Percentiles rank a stretch among this genome's conserved stretches.
Evolutionary conservation across 768 basidiomycete genomes (phyloP).

Genomic region (Suillus ampliporus): DNA sequence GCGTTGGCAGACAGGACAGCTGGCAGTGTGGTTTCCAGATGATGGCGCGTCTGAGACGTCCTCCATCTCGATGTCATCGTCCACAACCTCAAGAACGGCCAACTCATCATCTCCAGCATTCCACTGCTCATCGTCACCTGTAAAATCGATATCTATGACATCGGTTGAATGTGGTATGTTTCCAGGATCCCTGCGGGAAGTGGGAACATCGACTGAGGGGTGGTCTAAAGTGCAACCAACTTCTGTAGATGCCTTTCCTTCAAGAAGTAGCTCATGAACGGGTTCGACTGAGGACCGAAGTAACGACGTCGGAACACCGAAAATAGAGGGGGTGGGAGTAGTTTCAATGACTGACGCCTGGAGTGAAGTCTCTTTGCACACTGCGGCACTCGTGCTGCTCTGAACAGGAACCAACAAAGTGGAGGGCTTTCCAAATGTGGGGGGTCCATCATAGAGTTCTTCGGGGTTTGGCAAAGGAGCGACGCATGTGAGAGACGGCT

Average conservation of each 20-base stretch:
- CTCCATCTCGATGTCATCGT: conserved; percentile 32
- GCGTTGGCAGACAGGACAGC: conserved; percentile 34
- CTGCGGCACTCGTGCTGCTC: neutral
- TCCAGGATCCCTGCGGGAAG: neutral
- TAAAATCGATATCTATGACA: neutral
- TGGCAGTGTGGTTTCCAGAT: too few relatives aligned
- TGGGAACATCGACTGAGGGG: neutral
- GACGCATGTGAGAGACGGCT: neutral
- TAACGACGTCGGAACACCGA: conserved; percentile 26
- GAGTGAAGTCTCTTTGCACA: neutral
- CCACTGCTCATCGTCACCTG: conserved; percentile 55
- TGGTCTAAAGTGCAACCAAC: neutral
- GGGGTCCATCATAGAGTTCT: neutral
- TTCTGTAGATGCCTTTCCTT: neutral
- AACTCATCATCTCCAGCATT: conserved; percentile 76
- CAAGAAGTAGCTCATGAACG: neutral
- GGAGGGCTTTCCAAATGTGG: conserved; percentile 34
- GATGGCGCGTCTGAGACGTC: conserved; percentile 27
- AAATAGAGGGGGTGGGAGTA: conserved; percentile 17
- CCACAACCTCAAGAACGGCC: conserved; percentile 37
- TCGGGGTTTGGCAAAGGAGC: neutral
- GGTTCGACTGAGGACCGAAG: conserved; percentile 11
- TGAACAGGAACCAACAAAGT: conserved; percentile 21
- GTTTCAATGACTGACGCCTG: conserved; percentile 7
- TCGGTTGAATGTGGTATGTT: neutral